Conservation (phyloP, 176 grass and related monocot species). For the Eragrostis nindensis region DNA sequence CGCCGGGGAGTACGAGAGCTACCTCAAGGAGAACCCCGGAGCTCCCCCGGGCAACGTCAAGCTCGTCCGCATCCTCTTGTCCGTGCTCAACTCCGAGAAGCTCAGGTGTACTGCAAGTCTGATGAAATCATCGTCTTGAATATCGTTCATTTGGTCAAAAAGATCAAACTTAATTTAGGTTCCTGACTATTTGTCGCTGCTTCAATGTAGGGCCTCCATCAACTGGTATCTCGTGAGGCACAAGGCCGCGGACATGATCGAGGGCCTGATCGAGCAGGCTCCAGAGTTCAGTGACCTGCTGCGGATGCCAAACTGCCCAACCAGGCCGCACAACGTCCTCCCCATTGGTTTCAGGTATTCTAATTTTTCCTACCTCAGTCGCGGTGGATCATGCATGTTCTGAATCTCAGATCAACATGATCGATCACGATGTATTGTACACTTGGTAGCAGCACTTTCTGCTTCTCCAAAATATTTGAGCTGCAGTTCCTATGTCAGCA, state of each 20-base stretch:
- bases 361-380: background rate
- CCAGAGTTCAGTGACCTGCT: constrained; percentile 31
- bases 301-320: background rate
- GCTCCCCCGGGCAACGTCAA: background rate
- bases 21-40: background rate
- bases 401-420: background rate
- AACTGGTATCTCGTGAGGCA: background rate
- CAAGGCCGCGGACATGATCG: background rate
- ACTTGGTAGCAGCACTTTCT: too few relatives aligned
- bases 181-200: background rate
- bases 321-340: constrained; percentile 23
- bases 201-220: background rate
- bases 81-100: background rate
- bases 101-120: background rate
- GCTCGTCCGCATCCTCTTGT: background rate
- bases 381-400: background rate
- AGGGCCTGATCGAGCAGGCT: constrained; percentile 16
- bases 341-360: constrained; percentile 10
- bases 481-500: too few relatives aligned
- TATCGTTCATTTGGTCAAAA: background rate
- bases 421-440: background rate
- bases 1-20: background rate
- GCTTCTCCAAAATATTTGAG: too few relatives aligned
- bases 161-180: background rate
- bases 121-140: too few relatives aligned